Percentiles rank a stretch among this genome's conserved stretches.
phyloP scores from a whole-genome alignment of 23 red algal genomes.

The Gracilaria domingensis region DNA sequence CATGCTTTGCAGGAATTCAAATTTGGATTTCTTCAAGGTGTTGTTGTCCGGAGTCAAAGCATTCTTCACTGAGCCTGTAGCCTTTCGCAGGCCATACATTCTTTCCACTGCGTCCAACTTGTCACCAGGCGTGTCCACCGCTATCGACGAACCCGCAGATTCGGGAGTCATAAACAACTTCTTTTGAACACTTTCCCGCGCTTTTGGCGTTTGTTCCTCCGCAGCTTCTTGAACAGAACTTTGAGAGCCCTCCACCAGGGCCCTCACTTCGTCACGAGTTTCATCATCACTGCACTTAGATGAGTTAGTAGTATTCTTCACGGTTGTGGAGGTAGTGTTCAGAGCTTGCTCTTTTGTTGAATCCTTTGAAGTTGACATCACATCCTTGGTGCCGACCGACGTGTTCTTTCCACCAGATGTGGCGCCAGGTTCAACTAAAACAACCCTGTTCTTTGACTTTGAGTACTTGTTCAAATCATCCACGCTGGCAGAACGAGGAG shows the following conservation, averaged over 20 bases:
- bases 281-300: not conserved
- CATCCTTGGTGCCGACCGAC: not conserved
- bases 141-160: not conserved
- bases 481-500: slow-evolving; percentile 14
- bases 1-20: not conserved
- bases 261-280: not conserved
- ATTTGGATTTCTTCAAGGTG: not conserved
- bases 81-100: slow-evolving; percentile 23
- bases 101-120: slow-evolving; percentile 14
- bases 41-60: not conserved
- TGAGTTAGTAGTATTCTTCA: not conserved
- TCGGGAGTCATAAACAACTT: slow-evolving; percentile 60
- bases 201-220: not conserved
- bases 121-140: not conserved
- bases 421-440: not conserved
- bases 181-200: slow-evolving; percentile 33
- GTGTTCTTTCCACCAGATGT: not conserved
- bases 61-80: not conserved
- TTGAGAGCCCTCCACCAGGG: not conserved
- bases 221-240: not conserved
- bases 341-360: not conserved
- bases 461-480: not conserved
- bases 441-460: not conserved
- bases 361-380: not conserved
- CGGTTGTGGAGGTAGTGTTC: not conserved